Conservation (phyloP, 371 early-diverging fungal species). For the Syncephalis fuscata region DNA sequence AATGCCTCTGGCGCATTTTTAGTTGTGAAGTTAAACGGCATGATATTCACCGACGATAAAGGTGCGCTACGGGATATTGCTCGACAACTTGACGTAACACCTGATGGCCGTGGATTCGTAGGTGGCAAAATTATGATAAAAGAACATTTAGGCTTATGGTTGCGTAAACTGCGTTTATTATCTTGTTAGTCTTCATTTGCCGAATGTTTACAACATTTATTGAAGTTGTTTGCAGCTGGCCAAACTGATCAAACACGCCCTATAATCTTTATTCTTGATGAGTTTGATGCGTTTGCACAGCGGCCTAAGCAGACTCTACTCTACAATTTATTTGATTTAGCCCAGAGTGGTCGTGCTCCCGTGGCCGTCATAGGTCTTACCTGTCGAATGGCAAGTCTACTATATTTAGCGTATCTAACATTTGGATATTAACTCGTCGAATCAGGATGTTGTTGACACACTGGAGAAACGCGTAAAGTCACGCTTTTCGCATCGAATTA, state of each 20-base stretch:
- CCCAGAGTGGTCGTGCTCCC: slow-evolving; percentile 66
- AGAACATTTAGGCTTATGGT: no score
- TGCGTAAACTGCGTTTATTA: no score
- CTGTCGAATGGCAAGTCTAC: slow-evolving; percentile 39
- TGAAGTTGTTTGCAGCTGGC: slow-evolving; percentile 15
- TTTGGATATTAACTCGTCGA: no score
- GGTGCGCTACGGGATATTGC: slow-evolving; percentile 69
- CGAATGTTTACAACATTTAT: slow-evolving; percentile 16
- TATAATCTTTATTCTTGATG: slow-evolving; percentile 74
- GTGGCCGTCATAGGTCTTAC: slow-evolving; percentile 78
- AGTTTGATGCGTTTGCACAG: slow-evolving; percentile 76
- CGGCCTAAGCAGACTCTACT: slow-evolving; percentile 79
- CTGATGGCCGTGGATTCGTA: slow-evolving; percentile 8
- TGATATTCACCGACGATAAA: slow-evolving; percentile 66
- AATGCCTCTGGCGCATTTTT: slow-evolving; percentile 23
- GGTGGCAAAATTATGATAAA: no score
- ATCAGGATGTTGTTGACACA: slow-evolving; percentile 68
- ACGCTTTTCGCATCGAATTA: slow-evolving; percentile 77
- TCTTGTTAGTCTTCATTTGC: slow-evolving; percentile 12
- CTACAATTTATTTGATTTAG: slow-evolving; percentile 84
- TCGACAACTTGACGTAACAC: slow-evolving; percentile 40
- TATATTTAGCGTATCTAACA: not conserved
- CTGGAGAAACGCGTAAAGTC: slow-evolving; percentile 92
- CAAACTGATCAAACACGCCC: slow-evolving; percentile 3
- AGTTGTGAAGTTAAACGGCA: slow-evolving; percentile 57